Evolutionary conservation across 257 asterid species (phyloP), one percentile per base, ranked within the genome.

Genomic region (Fraxinus excelsior): DNA sequence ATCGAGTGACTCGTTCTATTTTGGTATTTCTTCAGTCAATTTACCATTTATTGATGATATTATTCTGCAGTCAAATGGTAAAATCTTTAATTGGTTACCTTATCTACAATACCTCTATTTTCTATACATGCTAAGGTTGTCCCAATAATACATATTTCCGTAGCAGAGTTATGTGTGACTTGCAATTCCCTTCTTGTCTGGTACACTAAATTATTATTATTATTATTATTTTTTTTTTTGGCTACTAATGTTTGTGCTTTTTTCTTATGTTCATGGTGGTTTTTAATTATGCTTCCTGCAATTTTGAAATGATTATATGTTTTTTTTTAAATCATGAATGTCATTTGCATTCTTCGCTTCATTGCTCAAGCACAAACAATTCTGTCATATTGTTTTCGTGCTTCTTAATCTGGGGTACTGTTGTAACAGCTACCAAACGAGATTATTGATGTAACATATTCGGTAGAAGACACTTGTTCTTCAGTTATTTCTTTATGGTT

Each of bases 41-140:
- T 46, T 37, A 7, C 31, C 12, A 38, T 38, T 38, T 38, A 10
- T 38, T 38, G 44, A 12, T 38, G 44, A 38, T 38, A 62, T 70
- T n/a, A 70, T 64, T 67, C 60, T 64, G 72, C 79, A 78, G 66
- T 32, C 35, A 32, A 32, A 32, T 32, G 5, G 35, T 32, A 32
- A 32, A 32, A 32, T 32, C 35, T 32, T 32, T 32, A 32, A 32
- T 32, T 32, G 35, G 35, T 32, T 32, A 32, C 35, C 35, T 32
- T 32, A 32, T 32, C 35, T 32, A 32, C 35, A 32, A 32, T 32
- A 32, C 35, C 35, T 32, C 35, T 4, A 32, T 3, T 32, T 32
- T 31, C 32, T 31, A 31, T 31, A 31, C 32, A 31, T 31, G 32
- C 32, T 31, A 31, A 31, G 32, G 32, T 31, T 31, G 32, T 31